Evolutionary conservation across 2,329 filamentous ascomycete genomes (phyloP).

Genomic region (Claviceps cyperi): DNA sequence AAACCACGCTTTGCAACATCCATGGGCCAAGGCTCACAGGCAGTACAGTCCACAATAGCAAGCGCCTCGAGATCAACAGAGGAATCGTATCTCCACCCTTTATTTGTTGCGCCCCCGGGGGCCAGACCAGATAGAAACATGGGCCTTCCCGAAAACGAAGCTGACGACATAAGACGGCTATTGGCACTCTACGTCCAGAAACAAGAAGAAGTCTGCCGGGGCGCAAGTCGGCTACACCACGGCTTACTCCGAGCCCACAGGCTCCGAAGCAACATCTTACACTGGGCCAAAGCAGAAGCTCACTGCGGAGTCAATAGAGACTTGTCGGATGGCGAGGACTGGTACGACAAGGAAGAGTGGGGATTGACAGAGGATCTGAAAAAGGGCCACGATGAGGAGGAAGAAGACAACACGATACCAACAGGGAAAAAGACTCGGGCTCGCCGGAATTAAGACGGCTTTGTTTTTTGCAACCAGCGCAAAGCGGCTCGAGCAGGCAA

Average conservation of each 20-base stretch:
- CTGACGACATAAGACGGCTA: constrained; percentile 61
- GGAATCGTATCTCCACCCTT: constrained; percentile 52
- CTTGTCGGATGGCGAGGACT: constrained; percentile 80
- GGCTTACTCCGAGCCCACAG: constrained; percentile 61
- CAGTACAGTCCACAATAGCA: not conserved
- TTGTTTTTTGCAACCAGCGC: not conserved
- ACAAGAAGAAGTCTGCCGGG: constrained; percentile 69
- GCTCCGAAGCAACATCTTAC: constrained; percentile 54
- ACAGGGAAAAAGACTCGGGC: constrained; percentile 47
- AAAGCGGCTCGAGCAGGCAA: not conserved
- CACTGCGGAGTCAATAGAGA: constrained; percentile 53
- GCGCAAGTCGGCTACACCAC: constrained; percentile 50
- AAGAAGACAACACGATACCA: constrained; percentile 54
- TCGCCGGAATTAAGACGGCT: constrained; percentile 21
- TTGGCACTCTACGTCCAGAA: constrained; percentile 70
- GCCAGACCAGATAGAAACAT: constrained; percentile 54
- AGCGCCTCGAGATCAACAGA: constrained; percentile 13
- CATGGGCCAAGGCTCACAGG: constrained; percentile 16
- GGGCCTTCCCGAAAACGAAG: constrained; percentile 57
- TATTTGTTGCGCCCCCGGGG: constrained; percentile 52
- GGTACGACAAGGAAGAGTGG: constrained; percentile 77
- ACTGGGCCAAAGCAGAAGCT: constrained; percentile 66
- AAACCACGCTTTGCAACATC: constrained; percentile 6
- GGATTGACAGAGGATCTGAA: constrained; percentile 57
- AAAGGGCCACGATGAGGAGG: constrained; percentile 71